Evolutionary conservation across 495 filamentous ascomycete genomes (phyloP), one percentile per base, ranked within the genome.

Genomic region (Amniculicola lignicola): DNA sequence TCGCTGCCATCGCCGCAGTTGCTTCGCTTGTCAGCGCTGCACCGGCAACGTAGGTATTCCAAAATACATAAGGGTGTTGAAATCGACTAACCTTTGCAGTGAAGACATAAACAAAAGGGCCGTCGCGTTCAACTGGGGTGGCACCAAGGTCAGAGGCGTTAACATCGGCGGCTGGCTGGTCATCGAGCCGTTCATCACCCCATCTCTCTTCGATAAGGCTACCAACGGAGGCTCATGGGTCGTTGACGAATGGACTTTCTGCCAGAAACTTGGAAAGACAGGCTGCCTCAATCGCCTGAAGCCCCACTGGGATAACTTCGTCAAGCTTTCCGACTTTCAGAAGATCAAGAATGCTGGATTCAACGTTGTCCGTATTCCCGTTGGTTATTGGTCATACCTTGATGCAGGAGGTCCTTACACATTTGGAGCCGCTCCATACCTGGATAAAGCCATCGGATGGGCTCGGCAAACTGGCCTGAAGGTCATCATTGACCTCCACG

Each of bases 241-340:
- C 49, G 51, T 67, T 23, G 72, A 74, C 50, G 72, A 74, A 58
- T 74, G 65, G 51, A 73, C 72, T 0, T 64, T 75, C 55, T 75
- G 43, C 61, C 57, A 45, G 56, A 69, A 85, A 57, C 78, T 97
- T 3, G 93, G 89, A 0, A 70, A 79, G 11, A 62, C 62, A 0
- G 77, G 77, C 10, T 81, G 85, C 18, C 76, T 77, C 5, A 69
- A 74, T 6, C 84, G 75, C 0, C 76, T 97, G 9, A 94, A 99
- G 64, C 81, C 87, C 4, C 72, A 74, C 51, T 74, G 72, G 72
- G 72, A 74, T 46, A 56, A 43, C 23, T 75, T 69, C 67, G 62
- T 64, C 23, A 55, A 43, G 16, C 52, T 64, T 15, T 40, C 33
- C 1, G 72, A 75, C 36, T 72, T 78, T 53, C 59, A 73, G 61